Base-by-base conservation (phyloP, 1,284 basidiomycete genomes). In the Ganoderma boninense region DNA sequence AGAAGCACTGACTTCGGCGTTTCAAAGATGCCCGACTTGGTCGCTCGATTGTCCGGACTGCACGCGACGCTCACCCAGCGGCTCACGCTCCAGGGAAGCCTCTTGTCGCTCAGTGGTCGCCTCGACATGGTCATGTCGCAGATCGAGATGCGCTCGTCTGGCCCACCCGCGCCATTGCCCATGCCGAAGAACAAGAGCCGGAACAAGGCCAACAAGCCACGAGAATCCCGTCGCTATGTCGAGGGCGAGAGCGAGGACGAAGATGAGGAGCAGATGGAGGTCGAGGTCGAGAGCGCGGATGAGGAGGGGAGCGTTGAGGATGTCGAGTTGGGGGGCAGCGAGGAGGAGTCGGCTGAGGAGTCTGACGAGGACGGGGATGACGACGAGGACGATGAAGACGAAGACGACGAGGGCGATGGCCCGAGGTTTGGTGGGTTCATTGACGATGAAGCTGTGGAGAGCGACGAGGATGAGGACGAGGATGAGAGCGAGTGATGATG, bases 121-220 rank as follows among this genome's bases (percentile, higher is more conserved):
- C 86, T 99, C 29, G 97, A 98, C 78, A 93, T 97, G 82, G 95
- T 98, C 4, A 87, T 99, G 57, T 93, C 95, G 10, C 97, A 99
- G 81, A 95, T 98, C 73, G 94, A 97, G 80, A 89, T 97, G 83
- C 90, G 93, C 42, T 89, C 91, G 26, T 90, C 91, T 26, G 82
- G 84, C 26, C 86, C 88, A 23, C 90, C 92, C 11, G 87, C 90
- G 13, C 84, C 87, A 14, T 77, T 91, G 54, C 79, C 84, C 7
- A 80, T 84, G 18, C 84, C 83, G 64, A 83, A 83, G 76, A 81
- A 77, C 62, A 82, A 71, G 32, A 69, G 29, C 32, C 70, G 67
- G 43, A 72, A 64, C 69, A 73, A 77, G 70, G 62, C 76, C 57
- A 70, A 71, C 72, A 60, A 81, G 79, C 74, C 77, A 73, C 76